A percentile compares a stretch with the other conserved stretches of the same genome.
These are phyloP conservation scores for Alternaria brassicae DNA, from an alignment of 2,329 filamentous ascomycete species.

Conservation along the genomic window DNA sequence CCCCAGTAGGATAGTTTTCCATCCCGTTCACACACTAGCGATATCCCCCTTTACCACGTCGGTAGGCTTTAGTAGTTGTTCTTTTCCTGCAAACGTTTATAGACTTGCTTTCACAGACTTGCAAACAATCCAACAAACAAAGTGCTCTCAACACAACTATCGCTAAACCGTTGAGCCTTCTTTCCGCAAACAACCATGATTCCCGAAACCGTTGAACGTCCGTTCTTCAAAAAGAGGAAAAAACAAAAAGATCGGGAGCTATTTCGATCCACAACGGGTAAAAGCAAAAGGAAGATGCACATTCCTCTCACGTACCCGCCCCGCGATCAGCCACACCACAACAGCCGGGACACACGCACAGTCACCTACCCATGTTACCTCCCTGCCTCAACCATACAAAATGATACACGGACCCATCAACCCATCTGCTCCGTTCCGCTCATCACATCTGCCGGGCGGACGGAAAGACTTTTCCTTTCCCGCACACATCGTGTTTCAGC, in stretches of 20 bases:
- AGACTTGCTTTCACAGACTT: constrained; percentile 1
- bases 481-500: background rate
- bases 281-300: background rate
- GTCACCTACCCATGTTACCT: background rate
- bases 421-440: background rate
- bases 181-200: background rate
- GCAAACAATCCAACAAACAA: background rate
- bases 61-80: background rate
- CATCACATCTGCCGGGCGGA: background rate
- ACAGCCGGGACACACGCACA: background rate
- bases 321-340: background rate
- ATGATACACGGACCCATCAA: background rate
- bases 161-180: background rate
- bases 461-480: background rate
- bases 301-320: background rate
- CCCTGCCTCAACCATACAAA: background rate
- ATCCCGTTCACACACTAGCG: background rate
- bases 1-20: constrained; percentile 6
- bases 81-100: background rate
- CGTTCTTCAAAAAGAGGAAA: background rate
- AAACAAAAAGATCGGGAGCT: background rate
- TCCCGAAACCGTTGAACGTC: background rate
- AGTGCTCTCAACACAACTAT: background rate
- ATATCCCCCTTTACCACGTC: constrained; percentile 4
- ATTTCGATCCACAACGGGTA: background rate